Percentiles rank a stretch among this genome's conserved stretches.
Conservation (phyloP, 1,139 yeast species). For the Geotrichum cucujoidarum region DNA sequence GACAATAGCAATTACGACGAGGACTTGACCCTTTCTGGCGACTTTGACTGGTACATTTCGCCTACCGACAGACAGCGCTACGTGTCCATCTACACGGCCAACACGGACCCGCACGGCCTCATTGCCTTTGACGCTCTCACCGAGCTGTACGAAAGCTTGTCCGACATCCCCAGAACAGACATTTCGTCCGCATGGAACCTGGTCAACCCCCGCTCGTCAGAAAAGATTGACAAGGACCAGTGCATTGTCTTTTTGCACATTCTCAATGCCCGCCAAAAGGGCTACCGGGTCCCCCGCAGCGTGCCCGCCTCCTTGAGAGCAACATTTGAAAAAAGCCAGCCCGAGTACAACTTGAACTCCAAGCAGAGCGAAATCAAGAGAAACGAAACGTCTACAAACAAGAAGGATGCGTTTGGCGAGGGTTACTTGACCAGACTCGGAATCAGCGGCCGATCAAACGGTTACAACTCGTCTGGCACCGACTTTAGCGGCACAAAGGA, state of each 20-base stretch:
- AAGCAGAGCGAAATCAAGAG: constrained; percentile 43
- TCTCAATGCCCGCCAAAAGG: constrained; percentile 82
- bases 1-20: constrained; percentile 45
- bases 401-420: constrained; percentile 47
- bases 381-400: constrained; percentile 25
- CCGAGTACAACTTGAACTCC: constrained; percentile 64
- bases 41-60: constrained; percentile 94
- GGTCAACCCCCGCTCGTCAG: constrained; percentile 82
- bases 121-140: constrained; percentile 67
- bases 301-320: constrained; percentile 93
- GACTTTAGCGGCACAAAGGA: constrained; percentile 71
- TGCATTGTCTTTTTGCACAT: constrained; percentile 84
- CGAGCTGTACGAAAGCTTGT: constrained; percentile 62
- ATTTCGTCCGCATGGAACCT: constrained; percentile 92
- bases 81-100: constrained; percentile 69
- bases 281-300: constrained; percentile 83
- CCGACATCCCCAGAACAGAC: constrained; percentile 75
- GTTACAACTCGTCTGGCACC: constrained; percentile 54
- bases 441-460: constrained; percentile 35
- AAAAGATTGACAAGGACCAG: constrained; percentile 91
- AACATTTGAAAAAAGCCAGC: constrained; percentile 80
- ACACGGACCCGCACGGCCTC: constrained; percentile 78
- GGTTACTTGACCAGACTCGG: constrained; percentile 45
- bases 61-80: constrained; percentile 78
- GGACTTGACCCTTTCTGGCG: constrained; percentile 53